Evolutionary conservation across 2,329 filamentous ascomycete genomes (phyloP).

Genomic region (Cytospora schulzeri): DNA sequence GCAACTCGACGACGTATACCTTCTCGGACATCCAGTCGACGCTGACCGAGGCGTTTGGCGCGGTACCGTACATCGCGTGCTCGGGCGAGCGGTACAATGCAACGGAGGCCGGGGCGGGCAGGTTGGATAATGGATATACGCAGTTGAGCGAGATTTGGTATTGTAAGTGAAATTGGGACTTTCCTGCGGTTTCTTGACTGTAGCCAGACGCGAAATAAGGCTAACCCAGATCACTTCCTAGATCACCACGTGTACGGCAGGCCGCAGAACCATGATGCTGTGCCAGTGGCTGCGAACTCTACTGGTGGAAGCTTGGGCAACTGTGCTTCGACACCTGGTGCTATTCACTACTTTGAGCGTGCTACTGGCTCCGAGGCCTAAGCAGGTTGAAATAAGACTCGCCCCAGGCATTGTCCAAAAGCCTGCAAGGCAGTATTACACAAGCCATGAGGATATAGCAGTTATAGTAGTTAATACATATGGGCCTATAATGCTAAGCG

Average conservation of each 20-base stretch:
- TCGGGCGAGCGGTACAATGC: conserved; percentile 61
- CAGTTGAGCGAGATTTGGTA: conserved; percentile 67
- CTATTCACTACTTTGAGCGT: conserved; percentile 58
- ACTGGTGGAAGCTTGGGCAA: conserved; percentile 53
- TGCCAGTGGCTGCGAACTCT: conserved; percentile 46
- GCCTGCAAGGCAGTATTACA: neutral
- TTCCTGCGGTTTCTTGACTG: neutral
- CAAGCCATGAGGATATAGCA: neutral
- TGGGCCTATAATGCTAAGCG: neutral
- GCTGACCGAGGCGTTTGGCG: conserved; percentile 53
- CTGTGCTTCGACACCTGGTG: conserved; percentile 56
- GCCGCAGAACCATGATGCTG: conserved; percentile 53
- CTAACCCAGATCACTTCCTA: neutral
- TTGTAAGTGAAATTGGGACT: conserved; percentile 35
- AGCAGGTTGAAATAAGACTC: neutral
- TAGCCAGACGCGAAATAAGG: neutral
- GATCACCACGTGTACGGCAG: conserved; percentile 60
- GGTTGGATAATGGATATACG: conserved; percentile 58
- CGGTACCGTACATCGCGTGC: conserved; percentile 63
- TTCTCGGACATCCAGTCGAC: conserved; percentile 54
- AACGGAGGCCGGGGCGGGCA: conserved; percentile 58
- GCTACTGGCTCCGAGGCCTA: conserved; percentile 41
- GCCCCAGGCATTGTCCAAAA: neutral
- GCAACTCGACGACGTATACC: conserved; percentile 59
- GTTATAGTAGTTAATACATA: neutral